Base-by-base conservation (phyloP, 495 filamentous ascomycete genomes). In the Cenococcum geophilum region DNA sequence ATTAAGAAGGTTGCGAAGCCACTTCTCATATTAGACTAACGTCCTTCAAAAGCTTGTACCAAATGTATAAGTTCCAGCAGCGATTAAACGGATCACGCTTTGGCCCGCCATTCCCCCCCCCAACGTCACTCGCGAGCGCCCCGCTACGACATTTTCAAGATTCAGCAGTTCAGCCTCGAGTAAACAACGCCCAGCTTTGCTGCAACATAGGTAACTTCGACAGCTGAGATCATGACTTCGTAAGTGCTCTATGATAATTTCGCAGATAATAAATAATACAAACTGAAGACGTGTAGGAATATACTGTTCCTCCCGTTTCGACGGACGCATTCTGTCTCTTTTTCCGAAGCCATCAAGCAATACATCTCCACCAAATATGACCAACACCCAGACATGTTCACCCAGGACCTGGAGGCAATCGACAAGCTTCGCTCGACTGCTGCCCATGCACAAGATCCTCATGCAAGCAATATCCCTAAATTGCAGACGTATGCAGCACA, bases 361-460 rank as follows among this genome's bases (percentile, higher is more conserved):
- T 97, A 98, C 76, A 98, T 98, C 63, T 96, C 89, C 43, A 87
- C 84, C 71, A 97, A 97, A 81, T 98, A 98, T 87, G 93, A 97
- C 75, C 93, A 98, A 72, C 93, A 96, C 73, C 93, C 95, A 57
- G 90, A 96, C 73, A 96, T 97, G 91, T 98, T 98, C 74, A 82
- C 85, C 62, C 80, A 88, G 54, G 93, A 98, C 75, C 81, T 98
- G 43, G 81, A 93, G 57, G 80, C 87, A 61, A 90, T 98, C 71
- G 91, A 98, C 71, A 78, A 82, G 50, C 71, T 97, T 54, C 83
- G 93, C 11, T 82, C 77, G 50, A 89, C 92, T 61, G 93, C 93
- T 48, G 76, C 97, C 60, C 87, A 91, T 73, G 86, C 92, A 11
- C 84, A 87, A 58, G 93, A 97, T 67, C 83, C 93, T 14, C 93